Evolutionary conservation across 208 protist genomes (phyloP).

Genomic region (Porcisia hertigi): DNA sequence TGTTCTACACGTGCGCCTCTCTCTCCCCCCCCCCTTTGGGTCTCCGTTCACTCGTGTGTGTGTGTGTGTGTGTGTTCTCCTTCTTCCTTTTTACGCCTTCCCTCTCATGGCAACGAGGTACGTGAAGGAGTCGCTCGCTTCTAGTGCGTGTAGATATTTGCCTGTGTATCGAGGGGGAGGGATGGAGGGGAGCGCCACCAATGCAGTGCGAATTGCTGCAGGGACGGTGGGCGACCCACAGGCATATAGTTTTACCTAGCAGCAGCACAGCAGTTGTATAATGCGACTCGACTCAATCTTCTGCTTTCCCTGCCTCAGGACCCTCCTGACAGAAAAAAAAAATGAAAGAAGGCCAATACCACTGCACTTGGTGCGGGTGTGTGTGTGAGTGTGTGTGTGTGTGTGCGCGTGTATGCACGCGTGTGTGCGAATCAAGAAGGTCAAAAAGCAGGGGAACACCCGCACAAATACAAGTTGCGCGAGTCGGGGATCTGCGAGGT

Average conservation of each 20-base stretch:
- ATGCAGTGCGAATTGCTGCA: background rate
- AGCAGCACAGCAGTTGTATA: background rate
- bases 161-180: background rate
- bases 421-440: no score
- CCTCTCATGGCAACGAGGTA: background rate
- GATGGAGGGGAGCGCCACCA: background rate
- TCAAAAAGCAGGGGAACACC: background rate
- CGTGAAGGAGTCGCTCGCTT: background rate
- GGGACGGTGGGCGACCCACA: background rate
- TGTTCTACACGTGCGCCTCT: no score
- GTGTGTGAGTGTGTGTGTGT: no score
- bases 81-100: no score
- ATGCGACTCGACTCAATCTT: background rate
- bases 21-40: no score
- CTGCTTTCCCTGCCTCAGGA: background rate
- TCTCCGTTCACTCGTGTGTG: no score
- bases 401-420: no score
- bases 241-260: background rate
- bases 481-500: background rate
- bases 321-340: background rate
- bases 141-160: background rate
- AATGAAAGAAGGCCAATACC: background rate
- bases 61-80: no score
- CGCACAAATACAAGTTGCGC: background rate
- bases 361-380: background rate